phyloP scores from a whole-genome alignment of 163 green algal species.

The Scenedesmus sp. region DNA sequence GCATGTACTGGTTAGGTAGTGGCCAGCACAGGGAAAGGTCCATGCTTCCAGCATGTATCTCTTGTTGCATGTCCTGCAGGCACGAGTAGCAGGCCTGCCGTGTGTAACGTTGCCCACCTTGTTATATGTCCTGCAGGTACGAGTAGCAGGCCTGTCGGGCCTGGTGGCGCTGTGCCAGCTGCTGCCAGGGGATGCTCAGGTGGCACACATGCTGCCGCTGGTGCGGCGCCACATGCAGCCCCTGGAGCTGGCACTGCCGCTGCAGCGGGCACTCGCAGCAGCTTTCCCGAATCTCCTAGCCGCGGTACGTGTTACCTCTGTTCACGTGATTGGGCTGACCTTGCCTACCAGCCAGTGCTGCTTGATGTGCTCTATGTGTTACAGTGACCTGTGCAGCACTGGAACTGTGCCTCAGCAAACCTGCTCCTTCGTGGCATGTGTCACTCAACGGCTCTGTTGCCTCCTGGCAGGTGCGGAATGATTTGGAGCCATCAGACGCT shows the following conservation, averaged over 20 bases:
- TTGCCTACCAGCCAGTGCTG: not conserved
- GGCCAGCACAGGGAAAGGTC: too few relatives aligned
- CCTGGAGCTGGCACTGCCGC: constrained; percentile 28
- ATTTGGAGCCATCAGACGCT: constrained; percentile 70
- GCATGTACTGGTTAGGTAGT: too few relatives aligned
- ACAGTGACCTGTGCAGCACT: not conserved
- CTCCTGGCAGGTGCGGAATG: constrained; percentile 63
- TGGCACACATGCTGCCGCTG: constrained; percentile 23
- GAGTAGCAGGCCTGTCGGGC: constrained; percentile 10
- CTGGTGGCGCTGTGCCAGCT: constrained; percentile 33
- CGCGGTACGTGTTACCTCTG: not conserved
- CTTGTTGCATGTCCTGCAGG: not conserved
- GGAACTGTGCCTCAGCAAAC: not conserved
- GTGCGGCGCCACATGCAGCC: constrained; percentile 45
- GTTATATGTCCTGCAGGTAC: constrained; percentile 17
- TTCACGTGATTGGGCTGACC: too few relatives aligned
- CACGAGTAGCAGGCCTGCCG: constrained; percentile 7
- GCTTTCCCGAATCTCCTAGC: constrained; percentile 34
- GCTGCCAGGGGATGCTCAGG: not conserved
- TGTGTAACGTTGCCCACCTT: too few relatives aligned
- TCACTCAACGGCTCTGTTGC: not conserved
- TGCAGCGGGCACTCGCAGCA: constrained; percentile 36
- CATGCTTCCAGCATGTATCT: too few relatives aligned
- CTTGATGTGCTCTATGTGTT: not conserved
- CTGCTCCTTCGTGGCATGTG: not conserved